A percentile compares a stretch with the other conserved stretches of the same genome.
These are phyloP conservation scores for Hibiscus mutabilis DNA, from an alignment of 345 rosid species.

Conservation along the genomic window DNA sequence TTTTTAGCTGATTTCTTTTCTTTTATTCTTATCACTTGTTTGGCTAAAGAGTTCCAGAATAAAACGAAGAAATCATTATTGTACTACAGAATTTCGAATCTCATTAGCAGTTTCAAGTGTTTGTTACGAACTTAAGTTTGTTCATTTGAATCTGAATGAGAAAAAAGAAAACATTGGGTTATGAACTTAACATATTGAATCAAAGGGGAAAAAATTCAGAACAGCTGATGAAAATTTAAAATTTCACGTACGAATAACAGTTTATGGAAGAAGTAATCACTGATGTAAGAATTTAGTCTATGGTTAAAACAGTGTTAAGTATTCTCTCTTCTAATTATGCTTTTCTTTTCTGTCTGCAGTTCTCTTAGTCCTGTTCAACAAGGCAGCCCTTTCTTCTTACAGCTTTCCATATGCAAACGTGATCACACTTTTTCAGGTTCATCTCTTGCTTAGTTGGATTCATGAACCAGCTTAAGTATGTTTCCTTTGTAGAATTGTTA, in stretches of 20 bases:
- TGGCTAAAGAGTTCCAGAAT: not conserved
- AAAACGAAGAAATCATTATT: not conserved
- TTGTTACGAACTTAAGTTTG: not conserved
- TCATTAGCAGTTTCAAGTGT: not conserved
- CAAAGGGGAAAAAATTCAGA: not conserved
- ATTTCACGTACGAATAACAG: not conserved
- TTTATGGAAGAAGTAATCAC: not conserved
- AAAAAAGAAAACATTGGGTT: not conserved
- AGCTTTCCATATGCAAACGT: slow-evolving; percentile 55
- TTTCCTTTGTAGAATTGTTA: not conserved
- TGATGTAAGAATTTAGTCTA: not conserved
- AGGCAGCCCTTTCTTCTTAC: slow-evolving; percentile 67
- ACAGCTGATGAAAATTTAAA: not conserved
- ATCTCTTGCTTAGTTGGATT: slow-evolving; percentile 4
- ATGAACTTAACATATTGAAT: not conserved
- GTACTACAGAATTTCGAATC: not conserved
- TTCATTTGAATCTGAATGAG: not conserved
- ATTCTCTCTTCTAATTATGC: slow-evolving; percentile 1
- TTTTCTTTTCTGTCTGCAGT: slow-evolving; percentile 35
- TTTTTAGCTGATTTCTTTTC: not conserved
- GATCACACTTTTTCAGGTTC: slow-evolving; percentile 66
- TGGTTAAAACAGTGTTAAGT: not conserved
- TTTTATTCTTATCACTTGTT: not conserved
- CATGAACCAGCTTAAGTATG: not conserved
- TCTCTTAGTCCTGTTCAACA: slow-evolving; percentile 66